Conservation (phyloP, 495 filamentous ascomycete species). For the Podospora pseudocomata region DNA sequence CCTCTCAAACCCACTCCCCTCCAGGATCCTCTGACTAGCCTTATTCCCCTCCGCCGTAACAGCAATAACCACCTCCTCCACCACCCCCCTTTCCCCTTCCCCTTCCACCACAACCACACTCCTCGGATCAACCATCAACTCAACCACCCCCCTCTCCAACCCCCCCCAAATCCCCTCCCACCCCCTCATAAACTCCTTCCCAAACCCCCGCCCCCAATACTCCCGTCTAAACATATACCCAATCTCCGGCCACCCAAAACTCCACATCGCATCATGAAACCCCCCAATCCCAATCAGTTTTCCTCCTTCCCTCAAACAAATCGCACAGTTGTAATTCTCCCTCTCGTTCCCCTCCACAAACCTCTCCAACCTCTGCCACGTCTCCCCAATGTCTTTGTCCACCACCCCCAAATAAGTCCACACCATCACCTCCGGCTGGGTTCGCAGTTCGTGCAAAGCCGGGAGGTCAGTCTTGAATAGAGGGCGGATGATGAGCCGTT, state of each 20-base stretch:
- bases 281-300: conserved; percentile 43
- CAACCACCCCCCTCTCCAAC: conserved; percentile 37
- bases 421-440: conserved; percentile 50
- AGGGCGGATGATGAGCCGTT: conserved; percentile 45
- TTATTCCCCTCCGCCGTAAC: conserved; percentile 33
- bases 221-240: conserved; percentile 48
- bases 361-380: conserved; percentile 28
- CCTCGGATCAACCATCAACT: conserved; percentile 27
- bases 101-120: conserved; percentile 19
- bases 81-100: conserved; percentile 15
- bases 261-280: conserved; percentile 17
- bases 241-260: conserved; percentile 45
- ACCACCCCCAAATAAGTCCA: conserved; percentile 37
- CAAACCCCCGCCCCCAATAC: conserved; percentile 45
- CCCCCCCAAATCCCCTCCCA: conserved; percentile 37
- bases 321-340: conserved; percentile 38
- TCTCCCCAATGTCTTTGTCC: conserved; percentile 37
- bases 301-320: conserved; percentile 35
- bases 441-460: conserved; percentile 39
- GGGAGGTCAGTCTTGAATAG: conserved; percentile 36
- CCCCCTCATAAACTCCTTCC: conserved; percentile 44
- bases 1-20: conserved; percentile 39
- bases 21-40: conserved; percentile 37
- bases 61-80: conserved; percentile 31
- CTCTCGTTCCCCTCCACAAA: conserved; percentile 35